A percentile compares a stretch with the other conserved stretches of the same genome.
These are phyloP conservation scores for Dactylellina leptospora DNA, from an alignment of 2,329 filamentous ascomycete species.

Conservation along the genomic window DNA sequence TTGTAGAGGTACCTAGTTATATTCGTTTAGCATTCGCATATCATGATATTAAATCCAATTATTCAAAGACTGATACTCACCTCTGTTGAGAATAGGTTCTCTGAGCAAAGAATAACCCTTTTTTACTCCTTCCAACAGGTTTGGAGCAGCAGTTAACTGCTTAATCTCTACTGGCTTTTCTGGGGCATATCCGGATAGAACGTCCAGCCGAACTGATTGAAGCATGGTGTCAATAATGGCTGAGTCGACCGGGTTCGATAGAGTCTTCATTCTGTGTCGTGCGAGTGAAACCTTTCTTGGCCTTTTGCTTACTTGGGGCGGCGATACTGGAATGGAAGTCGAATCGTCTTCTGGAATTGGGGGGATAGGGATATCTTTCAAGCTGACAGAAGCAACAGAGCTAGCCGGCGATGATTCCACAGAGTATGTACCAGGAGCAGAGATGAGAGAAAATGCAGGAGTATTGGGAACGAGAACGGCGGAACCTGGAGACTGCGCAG, in stretches of 20 bases:
- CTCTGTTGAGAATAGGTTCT: constrained; percentile 46
- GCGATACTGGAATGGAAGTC: constrained; percentile 4
- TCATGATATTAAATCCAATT: background rate
- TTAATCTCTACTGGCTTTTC: constrained; percentile 37
- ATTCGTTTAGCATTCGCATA: background rate
- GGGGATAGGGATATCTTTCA: constrained; percentile 38
- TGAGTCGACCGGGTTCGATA: constrained; percentile 51
- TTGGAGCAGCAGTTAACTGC: constrained; percentile 19
- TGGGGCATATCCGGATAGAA: constrained; percentile 40
- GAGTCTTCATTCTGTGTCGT: constrained; percentile 49
- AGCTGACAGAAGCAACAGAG: constrained; percentile 25
- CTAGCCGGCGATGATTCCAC: constrained; percentile 43
- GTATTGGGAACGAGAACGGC: constrained; percentile 33
- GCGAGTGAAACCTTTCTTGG: constrained; percentile 36
- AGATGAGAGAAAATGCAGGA: constrained; percentile 25
- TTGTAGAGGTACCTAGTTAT: constrained; percentile 69
- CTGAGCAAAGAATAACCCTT: constrained; percentile 45
- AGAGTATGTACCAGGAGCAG: constrained; percentile 29
- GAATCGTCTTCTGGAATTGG: background rate
- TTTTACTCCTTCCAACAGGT: constrained; percentile 35
- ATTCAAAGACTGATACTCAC: constrained; percentile 3
- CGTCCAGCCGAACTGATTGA: constrained; percentile 48
- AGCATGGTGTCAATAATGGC: constrained; percentile 52
- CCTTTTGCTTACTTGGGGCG: constrained; percentile 12
- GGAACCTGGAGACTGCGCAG: constrained; percentile 41